A percentile compares a stretch with the other conserved stretches of the same genome.
phyloP scores from a whole-genome alignment of 169 alveolate species.

The Amoebophrya sp. region DNA sequence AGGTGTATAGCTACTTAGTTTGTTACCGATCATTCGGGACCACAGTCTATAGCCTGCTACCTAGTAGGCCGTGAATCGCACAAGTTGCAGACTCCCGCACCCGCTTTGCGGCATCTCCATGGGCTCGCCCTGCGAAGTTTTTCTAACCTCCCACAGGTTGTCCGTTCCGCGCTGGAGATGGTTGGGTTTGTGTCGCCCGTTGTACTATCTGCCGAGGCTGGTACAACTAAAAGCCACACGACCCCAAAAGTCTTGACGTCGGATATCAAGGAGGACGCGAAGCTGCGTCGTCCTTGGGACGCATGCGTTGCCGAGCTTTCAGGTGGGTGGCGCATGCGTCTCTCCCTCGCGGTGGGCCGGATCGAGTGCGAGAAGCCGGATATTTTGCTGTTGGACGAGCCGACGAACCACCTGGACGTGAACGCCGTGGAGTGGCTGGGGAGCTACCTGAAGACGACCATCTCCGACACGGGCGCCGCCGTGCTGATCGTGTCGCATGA shows the following conservation, averaged over 20 bases:
- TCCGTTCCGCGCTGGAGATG: background rate
- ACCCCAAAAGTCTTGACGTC: background rate
- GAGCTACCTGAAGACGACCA: background rate
- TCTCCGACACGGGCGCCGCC: background rate
- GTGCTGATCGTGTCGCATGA: conserved; percentile 14
- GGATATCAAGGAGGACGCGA: background rate
- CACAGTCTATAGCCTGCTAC: too few relatives aligned
- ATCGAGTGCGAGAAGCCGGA: conserved; percentile 75
- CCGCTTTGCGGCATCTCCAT: too few relatives aligned
- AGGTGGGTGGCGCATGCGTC: conserved; percentile 82
- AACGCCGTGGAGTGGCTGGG: conserved; percentile 62
- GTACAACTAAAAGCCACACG: too few relatives aligned
- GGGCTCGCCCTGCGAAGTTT: background rate
- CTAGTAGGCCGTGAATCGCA: too few relatives aligned
- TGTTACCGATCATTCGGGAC: background rate
- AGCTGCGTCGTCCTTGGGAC: background rate
- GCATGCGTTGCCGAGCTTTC: conserved; percentile 74
- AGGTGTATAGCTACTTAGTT: background rate
- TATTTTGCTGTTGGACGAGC: conserved; percentile 75
- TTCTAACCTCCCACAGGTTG: background rate
- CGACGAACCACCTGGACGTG: conserved; percentile 82
- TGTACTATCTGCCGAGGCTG: too few relatives aligned
- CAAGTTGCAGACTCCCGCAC: too few relatives aligned
- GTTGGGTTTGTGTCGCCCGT: background rate
- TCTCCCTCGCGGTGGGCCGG: conserved; percentile 61